Percentiles rank a stretch among this genome's conserved stretches.
These are phyloP conservation scores for Ascochyta koolunga DNA, from an alignment of 2,329 filamentous ascomycete genomes.

Conservation along the genomic window DNA sequence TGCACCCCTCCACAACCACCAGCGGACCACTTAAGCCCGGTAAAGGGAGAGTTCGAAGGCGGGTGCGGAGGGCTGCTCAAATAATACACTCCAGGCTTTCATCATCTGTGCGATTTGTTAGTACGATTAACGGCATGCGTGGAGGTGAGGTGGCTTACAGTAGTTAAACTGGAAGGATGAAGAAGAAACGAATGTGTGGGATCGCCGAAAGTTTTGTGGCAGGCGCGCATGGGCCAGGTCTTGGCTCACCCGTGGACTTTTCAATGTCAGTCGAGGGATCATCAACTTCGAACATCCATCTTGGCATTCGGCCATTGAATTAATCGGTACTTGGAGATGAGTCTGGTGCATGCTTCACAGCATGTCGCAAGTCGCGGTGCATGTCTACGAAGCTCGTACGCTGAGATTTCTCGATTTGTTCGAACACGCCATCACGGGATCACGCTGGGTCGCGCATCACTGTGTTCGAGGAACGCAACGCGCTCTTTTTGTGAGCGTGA, in stretches of 20 bases:
- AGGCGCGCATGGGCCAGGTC: slow-evolving; percentile 28
- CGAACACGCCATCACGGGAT: slow-evolving; percentile 40
- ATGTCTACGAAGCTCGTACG: slow-evolving; percentile 38
- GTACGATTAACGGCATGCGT: slow-evolving; percentile 13
- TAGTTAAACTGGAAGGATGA: slow-evolving; percentile 99
- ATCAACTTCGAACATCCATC: slow-evolving; percentile 1
- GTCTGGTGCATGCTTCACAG: slow-evolving; percentile 27
- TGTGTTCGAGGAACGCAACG: slow-evolving; percentile 14
- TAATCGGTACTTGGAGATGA: slow-evolving; percentile 22
- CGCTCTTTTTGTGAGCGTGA: slow-evolving; percentile 25
- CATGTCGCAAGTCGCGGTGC: slow-evolving; percentile 18
- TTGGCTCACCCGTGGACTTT: slow-evolving; percentile 13
- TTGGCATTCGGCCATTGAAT: not conserved
- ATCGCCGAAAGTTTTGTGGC: slow-evolving; percentile 45
- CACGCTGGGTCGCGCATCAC: slow-evolving; percentile 17
- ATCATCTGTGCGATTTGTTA: slow-evolving; percentile 75
- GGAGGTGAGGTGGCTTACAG: slow-evolving; percentile 67
- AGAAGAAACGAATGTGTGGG: slow-evolving; percentile 54
- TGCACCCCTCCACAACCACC: slow-evolving; percentile 69
- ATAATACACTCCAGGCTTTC: slow-evolving; percentile 97
- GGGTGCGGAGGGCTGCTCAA: slow-evolving; percentile 78
- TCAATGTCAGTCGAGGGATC: slow-evolving; percentile 8
- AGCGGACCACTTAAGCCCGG: slow-evolving; percentile 87
- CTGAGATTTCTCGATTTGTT: slow-evolving; percentile 43
- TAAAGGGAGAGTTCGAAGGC: slow-evolving; percentile 82